Evolutionary conservation across 352 stramenopile genomes (phyloP).

Genomic region (Pelagophyceae sp.): DNA sequence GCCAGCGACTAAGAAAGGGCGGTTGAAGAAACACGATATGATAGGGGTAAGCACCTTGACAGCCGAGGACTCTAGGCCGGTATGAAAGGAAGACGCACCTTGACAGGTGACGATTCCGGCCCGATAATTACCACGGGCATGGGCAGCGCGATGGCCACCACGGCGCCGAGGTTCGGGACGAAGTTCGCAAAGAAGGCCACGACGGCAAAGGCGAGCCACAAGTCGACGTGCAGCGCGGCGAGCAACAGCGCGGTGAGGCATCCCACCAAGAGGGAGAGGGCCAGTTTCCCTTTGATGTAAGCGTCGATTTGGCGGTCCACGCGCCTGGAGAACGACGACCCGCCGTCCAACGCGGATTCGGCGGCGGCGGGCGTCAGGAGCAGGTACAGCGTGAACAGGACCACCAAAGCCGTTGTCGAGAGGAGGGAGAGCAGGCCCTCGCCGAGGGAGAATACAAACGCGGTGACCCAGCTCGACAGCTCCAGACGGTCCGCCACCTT

Average conservation of each 20-base stretch:
- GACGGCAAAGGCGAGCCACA: slow-evolving; percentile 25
- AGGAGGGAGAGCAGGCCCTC: slow-evolving; percentile 6
- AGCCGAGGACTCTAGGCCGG: not conserved
- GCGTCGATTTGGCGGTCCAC: slow-evolving; percentile 15
- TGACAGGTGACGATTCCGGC: too few relatives aligned
- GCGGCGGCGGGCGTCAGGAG: slow-evolving; percentile 1
- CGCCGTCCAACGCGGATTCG: not conserved
- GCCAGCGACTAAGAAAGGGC: not conserved
- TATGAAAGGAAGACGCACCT: not conserved
- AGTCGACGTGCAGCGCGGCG: not conserved
- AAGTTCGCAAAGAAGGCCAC: slow-evolving; percentile 30
- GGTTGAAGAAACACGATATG: too few relatives aligned
- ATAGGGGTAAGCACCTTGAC: not conserved
- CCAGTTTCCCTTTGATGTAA: slow-evolving; percentile 20
- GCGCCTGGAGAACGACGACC: not conserved
- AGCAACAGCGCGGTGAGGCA: not conserved
- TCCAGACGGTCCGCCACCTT: not conserved
- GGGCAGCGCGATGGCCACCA: slow-evolving; percentile 23
- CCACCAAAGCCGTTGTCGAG: slow-evolving; percentile 1
- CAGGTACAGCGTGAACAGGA: slow-evolving; percentile 15
- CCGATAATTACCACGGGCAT: slow-evolving; percentile 28
- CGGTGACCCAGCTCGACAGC: slow-evolving; percentile 3
- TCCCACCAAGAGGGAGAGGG: not conserved
- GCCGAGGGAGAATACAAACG: not conserved
- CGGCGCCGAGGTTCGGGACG: slow-evolving; percentile 26